Base-by-base conservation (phyloP, 2,329 filamentous ascomycete genomes). In the Diaporthe australafricana region DNA sequence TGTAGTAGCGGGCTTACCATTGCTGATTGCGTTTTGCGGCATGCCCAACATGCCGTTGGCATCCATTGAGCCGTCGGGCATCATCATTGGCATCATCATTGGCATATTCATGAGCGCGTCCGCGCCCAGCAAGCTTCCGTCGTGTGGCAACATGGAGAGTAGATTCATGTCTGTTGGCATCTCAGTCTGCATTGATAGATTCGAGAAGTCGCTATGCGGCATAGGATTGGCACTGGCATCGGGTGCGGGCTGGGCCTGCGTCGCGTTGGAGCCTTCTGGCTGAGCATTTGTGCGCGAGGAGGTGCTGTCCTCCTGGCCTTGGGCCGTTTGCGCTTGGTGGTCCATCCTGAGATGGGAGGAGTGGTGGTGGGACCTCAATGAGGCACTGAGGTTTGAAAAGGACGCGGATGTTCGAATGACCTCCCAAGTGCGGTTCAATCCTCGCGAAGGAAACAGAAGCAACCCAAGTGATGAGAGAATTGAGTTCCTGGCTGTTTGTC, bases 31-130 rank as follows among this genome's bases (percentile, higher is more conserved):
- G 22, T 63, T 75, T 47, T 52, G 60, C 12, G 69, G 73, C 55
- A 72, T 68, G 45, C 69, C 68, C 40, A 73, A 42, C 66, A 74
- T 62, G 53, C 57, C 67, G 48, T 68, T 62, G 67, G 70, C 67
- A 14, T 74, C 72, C 73, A 71, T 71, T 30, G 78, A 76, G 9
- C 78, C 80, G 69, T 81, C 82, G 48, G 77, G 53, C 65, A 80
- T 76, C 70, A 78, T 75, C 70, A 80, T 76, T 20, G 81, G 77
- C 57, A 80, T 75, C 75, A 82, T 78, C 56, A 79, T 72, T 4
- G 78, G 74, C 72, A 82, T 74, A 45, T 75, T 73, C 53, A 76
- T 75, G 5, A 72, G 74, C 42, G 75, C 75, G 77, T 70, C 76
- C 75, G 65, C 72, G 75, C 60, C 68, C 56, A 73, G 20, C 50